Base-by-base conservation (phyloP, 2,329 filamentous ascomycete species). In the Macrophomina phaseolina region DNA sequence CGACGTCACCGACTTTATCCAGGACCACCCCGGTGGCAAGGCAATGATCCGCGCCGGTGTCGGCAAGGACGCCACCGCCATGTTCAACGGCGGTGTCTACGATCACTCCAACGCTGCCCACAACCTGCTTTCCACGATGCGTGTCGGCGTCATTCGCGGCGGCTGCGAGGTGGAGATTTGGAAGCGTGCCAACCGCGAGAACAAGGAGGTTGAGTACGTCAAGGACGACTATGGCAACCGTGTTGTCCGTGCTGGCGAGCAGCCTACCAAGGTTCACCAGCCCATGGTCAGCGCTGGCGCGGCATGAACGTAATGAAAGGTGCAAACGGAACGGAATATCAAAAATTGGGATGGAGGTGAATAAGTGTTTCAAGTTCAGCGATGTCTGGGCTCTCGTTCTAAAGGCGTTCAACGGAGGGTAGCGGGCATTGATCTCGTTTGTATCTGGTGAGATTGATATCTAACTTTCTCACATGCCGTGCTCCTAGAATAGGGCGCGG, bases 281-380 rank as follows among this genome's bases (percentile, higher is more conserved):
- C 93, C 94, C 52, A 87, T 92, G 65, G 88, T 90, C 69, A 94
- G 89, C 73, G 94, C 94, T 68, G 93, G 93, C 80, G 93, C 93
- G 70, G 93, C 93, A 74, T 94, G 80, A 72, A n/a, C 23, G 14
- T n/a, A 8, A 16, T 36, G 23, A 49, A 38, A 7, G 36, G 32
- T 12, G 30, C 23, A 6, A 38, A 62, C 42, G 58, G 58, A 62
- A 49, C 8, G 58, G 40, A 16, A 12, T 32, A 52, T 14, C 42
- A 32, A 28, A 58, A 56, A 48, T 30, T 56, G 51, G 38, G 51
- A 46, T 48, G 5, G 42, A 28, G 45, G 58, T 49, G 58, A 28
- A 48, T 30, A 62, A 49, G n/a, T 49, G 42, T 28, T 61, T 61
- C 28, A 28, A 48, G 56, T 38, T 28, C 30, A 38, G 58, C 45